phyloP scores from a whole-genome alignment of 1,284 basidiomycete species.

The Stygiomarasmius scandens region DNA sequence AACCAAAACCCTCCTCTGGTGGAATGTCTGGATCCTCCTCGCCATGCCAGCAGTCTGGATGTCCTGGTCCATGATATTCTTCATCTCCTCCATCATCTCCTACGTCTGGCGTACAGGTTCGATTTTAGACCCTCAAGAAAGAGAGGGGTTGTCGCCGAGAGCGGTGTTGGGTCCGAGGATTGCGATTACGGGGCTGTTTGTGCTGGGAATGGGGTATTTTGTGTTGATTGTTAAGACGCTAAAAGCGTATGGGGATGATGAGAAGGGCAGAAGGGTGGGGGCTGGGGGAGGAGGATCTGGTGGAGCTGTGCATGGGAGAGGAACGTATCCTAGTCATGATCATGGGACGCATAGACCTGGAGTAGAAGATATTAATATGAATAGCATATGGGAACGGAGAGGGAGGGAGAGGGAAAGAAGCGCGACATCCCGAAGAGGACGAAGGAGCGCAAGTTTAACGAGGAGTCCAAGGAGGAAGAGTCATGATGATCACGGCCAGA shows the following conservation, averaged over 20 bases:
- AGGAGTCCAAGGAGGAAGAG: too few relatives aligned
- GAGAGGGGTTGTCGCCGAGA: slow-evolving; percentile 30
- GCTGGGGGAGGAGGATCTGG: neutral
- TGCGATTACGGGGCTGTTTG: slow-evolving; percentile 55
- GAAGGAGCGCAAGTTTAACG: neutral
- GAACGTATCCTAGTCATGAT: neutral
- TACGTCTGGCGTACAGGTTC: slow-evolving; percentile 76
- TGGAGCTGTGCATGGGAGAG: neutral
- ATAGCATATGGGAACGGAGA: neutral
- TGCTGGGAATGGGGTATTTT: slow-evolving; percentile 65
- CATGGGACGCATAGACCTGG: neutral
- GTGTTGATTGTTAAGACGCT: slow-evolving; percentile 64
- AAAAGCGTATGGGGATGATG: slow-evolving; percentile 50
- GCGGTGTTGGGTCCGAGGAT: slow-evolving; percentile 57
- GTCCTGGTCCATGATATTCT: slow-evolving; percentile 75
- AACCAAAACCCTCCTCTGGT: slow-evolving; percentile 65
- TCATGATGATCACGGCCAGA: neutral
- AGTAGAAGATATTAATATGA: neutral
- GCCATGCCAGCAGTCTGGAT: slow-evolving; percentile 77
- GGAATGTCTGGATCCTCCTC: slow-evolving; percentile 82
- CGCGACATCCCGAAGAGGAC: neutral
- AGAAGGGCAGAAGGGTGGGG: too few relatives aligned
- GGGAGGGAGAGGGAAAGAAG: neutral
- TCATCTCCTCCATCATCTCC: slow-evolving; percentile 66
- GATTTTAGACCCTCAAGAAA: slow-evolving; percentile 41